These are phyloP conservation scores for Porogramme epimiltina DNA, from an alignment of 1,284 basidiomycete genomes.

Conservation along the genomic window DNA sequence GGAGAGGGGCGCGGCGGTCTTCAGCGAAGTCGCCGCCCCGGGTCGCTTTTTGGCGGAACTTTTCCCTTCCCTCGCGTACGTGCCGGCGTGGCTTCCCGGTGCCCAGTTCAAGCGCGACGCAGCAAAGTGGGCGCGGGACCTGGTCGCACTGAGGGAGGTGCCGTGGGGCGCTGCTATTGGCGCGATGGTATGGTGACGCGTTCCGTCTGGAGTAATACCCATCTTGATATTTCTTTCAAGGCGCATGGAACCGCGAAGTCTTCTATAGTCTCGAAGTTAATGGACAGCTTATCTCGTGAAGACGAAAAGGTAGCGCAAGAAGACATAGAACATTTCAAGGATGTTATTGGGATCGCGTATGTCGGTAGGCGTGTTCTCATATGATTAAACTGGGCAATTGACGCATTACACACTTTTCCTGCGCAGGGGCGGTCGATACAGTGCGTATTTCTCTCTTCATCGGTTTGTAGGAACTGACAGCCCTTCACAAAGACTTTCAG, in stretches of 20 bases:
- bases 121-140: neutral
- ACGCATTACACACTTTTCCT: too few relatives aligned
- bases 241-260: neutral
- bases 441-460: neutral
- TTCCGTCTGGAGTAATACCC: neutral
- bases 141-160: neutral
- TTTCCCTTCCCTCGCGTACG: constrained; percentile 4
- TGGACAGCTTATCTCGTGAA: constrained; percentile 2
- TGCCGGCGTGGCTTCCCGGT: constrained; percentile 16
- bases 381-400: too few relatives aligned
- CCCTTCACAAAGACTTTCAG: constrained; percentile 20
- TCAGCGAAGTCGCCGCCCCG: constrained; percentile 7
- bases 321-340: constrained; percentile 9
- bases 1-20: constrained; percentile 1
- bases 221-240: neutral
- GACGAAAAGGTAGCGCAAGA: neutral
- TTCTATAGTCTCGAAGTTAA: constrained; percentile 2
- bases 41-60: constrained; percentile 13
- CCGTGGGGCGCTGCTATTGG: constrained; percentile 5
- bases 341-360: constrained; percentile 9
- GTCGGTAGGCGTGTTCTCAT: too few relatives aligned
- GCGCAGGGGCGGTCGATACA: neutral
- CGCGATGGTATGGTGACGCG: neutral
- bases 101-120: constrained; percentile 11
- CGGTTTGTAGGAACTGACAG: neutral